phyloP scores from a whole-genome alignment of 345 rosid species.

The Punica granatum region DNA sequence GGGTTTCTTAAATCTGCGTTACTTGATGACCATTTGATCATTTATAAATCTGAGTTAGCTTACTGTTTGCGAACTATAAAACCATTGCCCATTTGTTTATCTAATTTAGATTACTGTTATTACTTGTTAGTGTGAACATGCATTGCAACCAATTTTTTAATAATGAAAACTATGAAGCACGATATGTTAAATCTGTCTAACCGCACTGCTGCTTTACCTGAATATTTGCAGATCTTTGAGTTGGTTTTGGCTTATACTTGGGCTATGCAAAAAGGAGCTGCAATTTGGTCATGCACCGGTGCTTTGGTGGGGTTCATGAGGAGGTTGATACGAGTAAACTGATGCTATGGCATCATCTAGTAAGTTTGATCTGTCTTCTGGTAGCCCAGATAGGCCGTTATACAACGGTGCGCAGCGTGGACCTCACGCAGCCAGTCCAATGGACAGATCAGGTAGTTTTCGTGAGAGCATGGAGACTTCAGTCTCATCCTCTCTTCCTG shows the following conservation, averaged over 20 bases:
- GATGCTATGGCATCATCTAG: conserved; percentile 77
- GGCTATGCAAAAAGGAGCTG: conserved; percentile 8
- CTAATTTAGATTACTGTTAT: not conserved
- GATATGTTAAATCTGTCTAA: not conserved
- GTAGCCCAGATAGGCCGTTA: conserved; percentile 71
- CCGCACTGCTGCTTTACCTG: not conserved
- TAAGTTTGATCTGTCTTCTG: conserved; percentile 79
- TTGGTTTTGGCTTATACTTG: not conserved
- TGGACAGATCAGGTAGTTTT: conserved; percentile 87
- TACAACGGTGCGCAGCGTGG: conserved; percentile 68
- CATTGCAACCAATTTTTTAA: not conserved
- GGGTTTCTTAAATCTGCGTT: not conserved
- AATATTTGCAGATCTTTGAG: not conserved
- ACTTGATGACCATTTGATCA: not conserved
- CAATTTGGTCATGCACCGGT: conserved; percentile 64
- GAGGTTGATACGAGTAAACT: conserved; percentile 37
- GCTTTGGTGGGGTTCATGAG: conserved; percentile 41
- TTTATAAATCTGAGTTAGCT: not conserved
- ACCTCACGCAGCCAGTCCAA: conserved; percentile 59
- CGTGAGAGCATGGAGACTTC: conserved; percentile 73
- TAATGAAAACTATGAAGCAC: not conserved
- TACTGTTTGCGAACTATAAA: not conserved
- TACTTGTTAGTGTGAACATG: not conserved
- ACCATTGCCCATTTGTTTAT: not conserved
- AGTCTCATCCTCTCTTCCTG: conserved; percentile 58